phyloP scores from a whole-genome alignment of 345 rosid genomes.

The Raphanus sativus region DNA sequence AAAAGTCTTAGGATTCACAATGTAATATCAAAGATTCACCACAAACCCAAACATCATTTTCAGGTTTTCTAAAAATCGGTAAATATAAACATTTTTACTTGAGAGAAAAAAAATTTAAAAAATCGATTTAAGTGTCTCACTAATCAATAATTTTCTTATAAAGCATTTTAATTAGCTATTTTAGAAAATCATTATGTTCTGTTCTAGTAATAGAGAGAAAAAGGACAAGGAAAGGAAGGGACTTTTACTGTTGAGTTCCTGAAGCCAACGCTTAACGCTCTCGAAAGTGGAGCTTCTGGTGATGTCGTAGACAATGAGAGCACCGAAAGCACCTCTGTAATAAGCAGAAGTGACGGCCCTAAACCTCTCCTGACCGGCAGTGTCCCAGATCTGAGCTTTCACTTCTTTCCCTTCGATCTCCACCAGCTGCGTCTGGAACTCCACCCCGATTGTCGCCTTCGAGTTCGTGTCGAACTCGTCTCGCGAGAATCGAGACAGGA shows the following conservation, averaged over 20 bases:
- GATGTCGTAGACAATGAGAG: conserved; percentile 87
- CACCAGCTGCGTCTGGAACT: conserved; percentile 79
- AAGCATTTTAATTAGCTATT: too few relatives aligned
- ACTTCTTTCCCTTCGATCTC: conserved; percentile 90
- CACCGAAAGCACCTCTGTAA: conserved; percentile 93
- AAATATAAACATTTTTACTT: too few relatives aligned
- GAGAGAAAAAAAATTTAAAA: too few relatives aligned
- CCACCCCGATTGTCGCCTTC: conserved; percentile 92
- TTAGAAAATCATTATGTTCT: not conserved
- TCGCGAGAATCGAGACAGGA: conserved; percentile 72
- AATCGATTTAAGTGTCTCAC: too few relatives aligned
- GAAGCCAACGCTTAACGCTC: conserved; percentile 87
- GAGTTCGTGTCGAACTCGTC: conserved; percentile 88
- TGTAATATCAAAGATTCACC: too few relatives aligned
- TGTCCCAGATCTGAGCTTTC: conserved; percentile 98
- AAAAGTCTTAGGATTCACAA: not conserved
- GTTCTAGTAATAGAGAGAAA: not conserved
- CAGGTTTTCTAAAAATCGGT: not conserved
- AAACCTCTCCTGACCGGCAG: conserved; percentile 97
- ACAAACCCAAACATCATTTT: not conserved
- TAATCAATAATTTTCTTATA: too few relatives aligned
- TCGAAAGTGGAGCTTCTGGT: conserved; percentile 69
- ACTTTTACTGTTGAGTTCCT: conserved; percentile 71
- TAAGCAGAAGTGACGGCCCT: conserved; percentile 95
- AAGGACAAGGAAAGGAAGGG: not conserved